Base-by-base conservation (phyloP, 495 filamentous ascomycete genomes). In the Aspergillus saccharolyticus region DNA sequence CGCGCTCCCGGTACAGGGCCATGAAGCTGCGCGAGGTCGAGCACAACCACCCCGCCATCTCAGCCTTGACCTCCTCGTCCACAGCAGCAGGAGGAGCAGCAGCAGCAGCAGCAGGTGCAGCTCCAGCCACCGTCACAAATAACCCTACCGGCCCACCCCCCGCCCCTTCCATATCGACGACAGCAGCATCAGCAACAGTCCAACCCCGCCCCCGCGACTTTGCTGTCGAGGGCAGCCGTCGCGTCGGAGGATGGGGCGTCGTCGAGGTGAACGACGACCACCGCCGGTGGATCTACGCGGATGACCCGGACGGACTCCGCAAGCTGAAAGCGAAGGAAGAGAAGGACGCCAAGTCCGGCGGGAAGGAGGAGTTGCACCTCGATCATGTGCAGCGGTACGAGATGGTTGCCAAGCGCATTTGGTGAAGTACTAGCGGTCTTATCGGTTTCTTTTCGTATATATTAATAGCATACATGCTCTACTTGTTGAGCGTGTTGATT, bases 321-420 rank as follows among this genome's bases (percentile, higher is more conserved):
- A 80, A 80, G 58, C 68, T 88, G 59, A 83, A 85, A 63, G 89
- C 92, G 61, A 84, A 83, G 57, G 91, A 94, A 55, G 82, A 84
- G 52, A 70, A 72, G 49, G 75, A 81, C 30, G 87, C 80, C 65
- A 81, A 76, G 21, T 79, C 75, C 48, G 80, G 81, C 63, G 77
- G 81, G 56, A 80, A 65, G 66, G 81, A 69, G 70, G 80, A 77
- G 43, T 65, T 73, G 61, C 77, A 76, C 55, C 79, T 91, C 53
- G 85, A 84, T 16, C 78, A 82, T 56, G 89, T 97, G 8, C 80
- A 80, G 64, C 77, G 94, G 69, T 96, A 97, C 78, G 88, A 85
- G 63, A 96, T 97, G 94, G 84, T 87, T 64, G 91, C 89, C 6
- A 96, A 96, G 78, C 79, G 92, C 71, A 96, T 96, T 67, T 96